phyloP scores from a whole-genome alignment of 2,329 filamentous ascomycete genomes.

The Aspergillus ustus region DNA sequence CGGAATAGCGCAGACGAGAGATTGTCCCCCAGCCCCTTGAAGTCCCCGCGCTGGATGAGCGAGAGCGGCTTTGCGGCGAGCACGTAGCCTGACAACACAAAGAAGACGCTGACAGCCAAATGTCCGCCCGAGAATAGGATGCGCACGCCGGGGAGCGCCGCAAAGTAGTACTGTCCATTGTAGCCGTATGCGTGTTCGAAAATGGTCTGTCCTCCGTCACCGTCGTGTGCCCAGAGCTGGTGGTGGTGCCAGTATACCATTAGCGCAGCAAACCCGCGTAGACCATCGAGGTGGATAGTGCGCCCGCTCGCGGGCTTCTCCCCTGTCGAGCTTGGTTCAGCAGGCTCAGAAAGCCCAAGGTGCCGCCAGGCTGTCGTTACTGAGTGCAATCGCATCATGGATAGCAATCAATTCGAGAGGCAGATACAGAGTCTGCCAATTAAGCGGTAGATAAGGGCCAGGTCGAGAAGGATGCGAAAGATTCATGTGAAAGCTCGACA shows the following conservation, averaged over 20 bases:
- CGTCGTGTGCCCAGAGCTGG: constrained; percentile 60
- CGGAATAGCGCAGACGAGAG: constrained; percentile 56
- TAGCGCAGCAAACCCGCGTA: constrained; percentile 69
- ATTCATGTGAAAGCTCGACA: not conserved
- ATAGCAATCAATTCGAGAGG: not conserved
- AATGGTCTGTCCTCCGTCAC: constrained; percentile 39
- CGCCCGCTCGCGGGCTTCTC: constrained; percentile 30
- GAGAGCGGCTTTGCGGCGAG: constrained; percentile 53
- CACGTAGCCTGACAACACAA: constrained; percentile 59
- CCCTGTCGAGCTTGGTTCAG: not conserved
- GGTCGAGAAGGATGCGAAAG: not conserved
- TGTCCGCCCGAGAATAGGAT: constrained; percentile 66
- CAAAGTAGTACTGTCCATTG: constrained; percentile 51
- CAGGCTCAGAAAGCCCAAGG: constrained; percentile 16
- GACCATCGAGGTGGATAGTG: constrained; percentile 68
- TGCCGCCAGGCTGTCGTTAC: not conserved
- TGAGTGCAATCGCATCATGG: not conserved
- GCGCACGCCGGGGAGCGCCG: constrained; percentile 61
- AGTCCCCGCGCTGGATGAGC: constrained; percentile 49
- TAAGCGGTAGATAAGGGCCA: not conserved
- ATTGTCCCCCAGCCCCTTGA: constrained; percentile 46
- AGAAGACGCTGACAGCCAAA: constrained; percentile 60
- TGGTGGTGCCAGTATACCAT: constrained; percentile 69
- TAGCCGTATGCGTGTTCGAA: constrained; percentile 60
- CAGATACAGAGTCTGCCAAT: not conserved